Conservation (phyloP, 805 yeast species). For the Candida sithepensis region DNA sequence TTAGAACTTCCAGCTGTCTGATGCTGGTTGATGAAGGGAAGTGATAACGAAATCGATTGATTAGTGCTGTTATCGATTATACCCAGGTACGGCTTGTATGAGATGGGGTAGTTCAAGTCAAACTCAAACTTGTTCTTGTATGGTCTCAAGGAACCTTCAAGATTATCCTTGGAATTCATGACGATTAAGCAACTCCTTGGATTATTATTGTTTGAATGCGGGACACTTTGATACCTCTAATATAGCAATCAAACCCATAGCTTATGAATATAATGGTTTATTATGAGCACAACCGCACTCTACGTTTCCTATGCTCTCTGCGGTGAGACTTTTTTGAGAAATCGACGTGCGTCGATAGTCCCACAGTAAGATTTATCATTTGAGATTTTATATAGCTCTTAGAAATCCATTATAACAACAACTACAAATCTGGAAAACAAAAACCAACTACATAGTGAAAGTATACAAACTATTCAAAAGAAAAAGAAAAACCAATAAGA, state of each 20-base stretch:
- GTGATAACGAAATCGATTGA: slow-evolving; percentile 30
- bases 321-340: too few relatives aligned
- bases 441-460: background rate
- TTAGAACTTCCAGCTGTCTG: slow-evolving; percentile 5
- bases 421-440: background rate
- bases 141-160: slow-evolving; percentile 30
- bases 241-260: too few relatives aligned
- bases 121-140: slow-evolving; percentile 30
- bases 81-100: slow-evolving; percentile 32
- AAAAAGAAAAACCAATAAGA: background rate
- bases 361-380: too few relatives aligned
- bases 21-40: slow-evolving; percentile 25
- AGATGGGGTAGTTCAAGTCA: slow-evolving; percentile 32
- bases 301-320: too few relatives aligned
- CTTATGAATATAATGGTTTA: too few relatives aligned
- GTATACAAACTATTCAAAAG: background rate
- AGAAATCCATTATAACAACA: background rate
- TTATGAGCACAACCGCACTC: too few relatives aligned
- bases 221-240: too few relatives aligned
- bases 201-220: too few relatives aligned
- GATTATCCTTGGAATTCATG: slow-evolving; percentile 24
- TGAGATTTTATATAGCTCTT: too few relatives aligned
- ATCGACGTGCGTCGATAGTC: too few relatives aligned
- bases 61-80: slow-evolving; percentile 33
- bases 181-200: too few relatives aligned